phyloP scores from a whole-genome alignment of 345 rosid genomes.

The Noccaea bulbosa region DNA sequence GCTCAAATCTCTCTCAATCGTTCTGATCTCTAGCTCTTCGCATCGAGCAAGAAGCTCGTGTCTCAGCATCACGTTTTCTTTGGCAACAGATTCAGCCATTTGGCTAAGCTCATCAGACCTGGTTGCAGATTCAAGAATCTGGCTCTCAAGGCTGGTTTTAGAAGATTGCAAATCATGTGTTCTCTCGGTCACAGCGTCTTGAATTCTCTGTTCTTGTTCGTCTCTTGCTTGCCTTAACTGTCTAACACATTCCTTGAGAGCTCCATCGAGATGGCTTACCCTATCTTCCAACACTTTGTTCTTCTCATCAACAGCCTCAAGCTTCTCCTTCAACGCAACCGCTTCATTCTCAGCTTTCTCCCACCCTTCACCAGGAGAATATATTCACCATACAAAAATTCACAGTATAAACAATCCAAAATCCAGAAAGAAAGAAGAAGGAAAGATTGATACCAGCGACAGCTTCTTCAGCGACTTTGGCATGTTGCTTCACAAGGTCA shows the following conservation, averaged over 20 bases:
- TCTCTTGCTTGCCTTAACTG: constrained; percentile 86
- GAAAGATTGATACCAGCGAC: constrained; percentile 66
- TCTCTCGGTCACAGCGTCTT: constrained; percentile 57
- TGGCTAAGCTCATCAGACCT: constrained; percentile 42
- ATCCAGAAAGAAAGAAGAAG: no score
- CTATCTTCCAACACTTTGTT: constrained; percentile 69
- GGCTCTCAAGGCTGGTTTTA: constrained; percentile 57
- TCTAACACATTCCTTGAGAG: constrained; percentile 93
- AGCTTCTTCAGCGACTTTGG: constrained; percentile 97
- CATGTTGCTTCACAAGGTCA: constrained; percentile 85
- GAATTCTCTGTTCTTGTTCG: constrained; percentile 69
- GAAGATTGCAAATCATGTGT: constrained; percentile 58
- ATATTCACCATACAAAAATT: constrained; percentile 6
- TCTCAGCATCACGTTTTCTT: constrained; percentile 65
- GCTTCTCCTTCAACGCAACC: constrained; percentile 61
- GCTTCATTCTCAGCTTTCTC: constrained; percentile 89
- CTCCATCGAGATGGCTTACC: constrained; percentile 84
- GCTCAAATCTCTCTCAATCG: constrained; percentile 82
- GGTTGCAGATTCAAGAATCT: constrained; percentile 51
- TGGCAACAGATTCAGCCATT: constrained; percentile 62
- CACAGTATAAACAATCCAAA: neutral
- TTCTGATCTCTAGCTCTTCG: constrained; percentile 80
- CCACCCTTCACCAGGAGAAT: constrained; percentile 60
- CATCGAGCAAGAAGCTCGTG: constrained; percentile 60
- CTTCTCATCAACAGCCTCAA: constrained; percentile 55